Conservation (phyloP, 1,284 basidiomycete species). For the Exobasidium cylindrosporum region DNA sequence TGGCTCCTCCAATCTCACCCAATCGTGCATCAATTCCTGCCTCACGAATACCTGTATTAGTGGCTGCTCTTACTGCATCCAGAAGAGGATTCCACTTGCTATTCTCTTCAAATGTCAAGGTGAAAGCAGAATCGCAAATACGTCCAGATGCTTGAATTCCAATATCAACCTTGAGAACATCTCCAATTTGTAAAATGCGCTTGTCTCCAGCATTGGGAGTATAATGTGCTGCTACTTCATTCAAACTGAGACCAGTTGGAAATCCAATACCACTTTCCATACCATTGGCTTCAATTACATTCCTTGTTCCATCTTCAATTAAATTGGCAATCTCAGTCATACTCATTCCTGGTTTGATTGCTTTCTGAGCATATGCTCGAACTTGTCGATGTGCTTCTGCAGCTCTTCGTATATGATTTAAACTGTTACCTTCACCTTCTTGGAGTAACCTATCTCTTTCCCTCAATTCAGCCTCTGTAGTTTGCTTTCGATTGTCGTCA, state of each 20-base stretch:
- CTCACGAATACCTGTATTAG: slow-evolving; percentile 71
- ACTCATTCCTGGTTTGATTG: slow-evolving; percentile 86
- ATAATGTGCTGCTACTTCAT: slow-evolving; percentile 95
- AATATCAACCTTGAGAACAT: slow-evolving; percentile 95
- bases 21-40: slow-evolving; percentile 93
- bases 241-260: slow-evolving; percentile 92
- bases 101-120: slow-evolving; percentile 76
- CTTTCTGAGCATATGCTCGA: slow-evolving; percentile 72
- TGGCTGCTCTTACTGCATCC: slow-evolving; percentile 88
- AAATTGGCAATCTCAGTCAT: slow-evolving; percentile 92
- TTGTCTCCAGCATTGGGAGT: slow-evolving; percentile 94
- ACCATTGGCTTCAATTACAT: slow-evolving; percentile 81
- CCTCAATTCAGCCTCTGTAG: slow-evolving; percentile 84
- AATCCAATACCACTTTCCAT: slow-evolving; percentile 85
- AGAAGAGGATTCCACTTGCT: slow-evolving; percentile 79
- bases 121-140: slow-evolving; percentile 94
- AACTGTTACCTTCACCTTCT: slow-evolving; percentile 61
- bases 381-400: slow-evolving; percentile 92
- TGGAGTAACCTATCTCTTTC: slow-evolving; percentile 67
- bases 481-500: slow-evolving; percentile 75
- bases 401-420: slow-evolving; percentile 82
- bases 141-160: slow-evolving; percentile 94
- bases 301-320: slow-evolving; percentile 74
- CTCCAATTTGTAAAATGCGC: slow-evolving; percentile 75
- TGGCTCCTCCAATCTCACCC: slow-evolving; percentile 84